Base-by-base conservation (phyloP, 2,329 filamentous ascomycete species). In the Alternaria ethzedia region DNA sequence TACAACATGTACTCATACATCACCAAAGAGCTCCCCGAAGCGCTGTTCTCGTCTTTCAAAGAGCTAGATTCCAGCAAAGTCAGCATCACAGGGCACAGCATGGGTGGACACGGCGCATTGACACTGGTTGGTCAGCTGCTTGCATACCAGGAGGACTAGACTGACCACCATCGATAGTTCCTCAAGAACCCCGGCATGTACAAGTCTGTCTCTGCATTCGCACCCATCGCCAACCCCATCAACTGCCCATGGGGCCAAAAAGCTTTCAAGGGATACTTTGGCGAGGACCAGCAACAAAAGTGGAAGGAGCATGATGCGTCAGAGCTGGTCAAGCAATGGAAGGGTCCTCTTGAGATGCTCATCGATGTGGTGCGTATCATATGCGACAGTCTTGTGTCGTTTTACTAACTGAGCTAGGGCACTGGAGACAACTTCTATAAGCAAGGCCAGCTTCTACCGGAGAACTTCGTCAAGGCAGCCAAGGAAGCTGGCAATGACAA, bases 1-100 rank as follows among this genome's bases (percentile, higher is more conserved):
- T 99, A 99, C 86, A 90, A 90, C 72, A 99, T 99, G 96, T 94
- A 98, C 85, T 89, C 87, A 66, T 99, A 99, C 84, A 87, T 99
- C 70, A 90, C 91, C n/a, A 81, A 87, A 57, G 96, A 99, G 82
- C 89, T 99, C n/a, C 95, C 94, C 1, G 83, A 85, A 15, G 84
- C 89, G 1, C 86, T 98, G 23, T 96, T 94, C 80, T 80, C 81
- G 28, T 86, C 87, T 25, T 97, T 94, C 82, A 76, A 87, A 28
- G 86, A 88, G 76, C 84, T 99, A 28, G 95, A 98, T 79, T 75
- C 81, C 0, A 81, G 75, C 26, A 86, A 90, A 44, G 89, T 97
- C 59, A 91, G 90, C 80, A 96, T 99, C 75, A 93, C 92, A 44
- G 96, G 96, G 6, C 96, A 99, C 83, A 94, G 90, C 74, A 99